These are phyloP conservation scores for Vitis riparia DNA, from an alignment of 164 flowering plant genomes.

Conservation along the genomic window DNA sequence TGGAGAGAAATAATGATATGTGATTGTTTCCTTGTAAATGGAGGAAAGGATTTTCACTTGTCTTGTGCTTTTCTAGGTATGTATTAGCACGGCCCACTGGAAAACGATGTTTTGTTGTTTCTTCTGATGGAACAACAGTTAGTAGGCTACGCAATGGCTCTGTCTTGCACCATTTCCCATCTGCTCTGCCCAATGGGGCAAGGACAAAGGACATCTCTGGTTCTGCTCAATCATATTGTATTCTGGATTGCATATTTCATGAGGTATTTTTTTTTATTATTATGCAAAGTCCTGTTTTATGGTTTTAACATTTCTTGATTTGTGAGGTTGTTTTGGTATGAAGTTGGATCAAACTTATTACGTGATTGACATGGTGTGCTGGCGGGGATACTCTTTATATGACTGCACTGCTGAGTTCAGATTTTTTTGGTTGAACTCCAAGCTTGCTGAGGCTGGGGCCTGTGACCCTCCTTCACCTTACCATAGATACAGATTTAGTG, in stretches of 20 bases:
- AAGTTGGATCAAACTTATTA: slow-evolving; percentile 92
- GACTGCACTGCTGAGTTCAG: slow-evolving; percentile 95
- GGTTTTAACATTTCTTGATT: neutral
- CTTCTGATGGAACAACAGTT: slow-evolving; percentile 83
- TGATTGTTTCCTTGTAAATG: neutral
- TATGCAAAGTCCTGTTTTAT: neutral
- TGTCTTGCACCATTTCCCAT: slow-evolving; percentile 82
- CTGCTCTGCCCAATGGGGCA: slow-evolving; percentile 87
- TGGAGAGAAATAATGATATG: neutral
- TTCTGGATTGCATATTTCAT: slow-evolving; percentile 93
- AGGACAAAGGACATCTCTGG: slow-evolving; percentile 51
- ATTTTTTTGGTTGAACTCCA: slow-evolving; percentile 92
- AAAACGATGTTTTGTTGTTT: slow-evolving; percentile 90
- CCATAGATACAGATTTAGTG: slow-evolving; percentile 75
- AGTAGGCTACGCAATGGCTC: slow-evolving; percentile 86
- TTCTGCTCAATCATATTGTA: slow-evolving; percentile 63
- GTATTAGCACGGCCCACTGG: slow-evolving; percentile 91
- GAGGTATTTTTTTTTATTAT: slow-evolving; percentile 49
- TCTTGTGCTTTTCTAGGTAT: slow-evolving; percentile 48
- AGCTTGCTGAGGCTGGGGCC: slow-evolving; percentile 85
- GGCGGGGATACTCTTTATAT: slow-evolving; percentile 85
- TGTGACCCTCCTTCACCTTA: slow-evolving; percentile 72
- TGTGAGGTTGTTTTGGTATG: slow-evolving; percentile 19
- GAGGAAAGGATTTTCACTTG: neutral
- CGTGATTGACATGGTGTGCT: slow-evolving; percentile 92